Percentiles rank a stretch among this genome's conserved stretches.
These are phyloP conservation scores for Candida ulmi DNA, from an alignment of 805 yeast genomes.

Conservation along the genomic window DNA sequence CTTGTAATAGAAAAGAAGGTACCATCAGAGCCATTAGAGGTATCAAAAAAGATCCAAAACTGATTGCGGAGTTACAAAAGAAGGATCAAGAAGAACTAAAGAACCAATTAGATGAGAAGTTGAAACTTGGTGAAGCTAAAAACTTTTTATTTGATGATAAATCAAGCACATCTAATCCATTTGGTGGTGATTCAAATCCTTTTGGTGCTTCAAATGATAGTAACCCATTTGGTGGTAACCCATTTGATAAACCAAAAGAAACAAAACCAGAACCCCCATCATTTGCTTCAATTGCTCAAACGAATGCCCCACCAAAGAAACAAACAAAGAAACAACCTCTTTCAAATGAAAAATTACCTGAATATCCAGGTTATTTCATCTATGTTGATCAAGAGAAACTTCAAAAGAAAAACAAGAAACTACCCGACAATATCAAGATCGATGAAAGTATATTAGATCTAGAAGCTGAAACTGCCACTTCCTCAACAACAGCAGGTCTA, in stretches of 20 bases:
- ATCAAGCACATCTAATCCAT: conserved; percentile 18
- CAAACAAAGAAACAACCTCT: conserved; percentile 17
- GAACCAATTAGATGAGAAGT: conserved; percentile 37
- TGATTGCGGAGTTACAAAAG: conserved; percentile 34
- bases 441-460: conserved; percentile 44
- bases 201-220: conserved; percentile 23
- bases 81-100: conserved; percentile 36
- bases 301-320: conserved; percentile 17
- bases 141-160: conserved; percentile 25
- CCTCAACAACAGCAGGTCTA: conserved; percentile 19
- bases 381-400: conserved; percentile 70
- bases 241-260: conserved; percentile 9
- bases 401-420: conserved; percentile 35
- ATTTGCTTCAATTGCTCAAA: conserved; percentile 30
- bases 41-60: conserved; percentile 51
- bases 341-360: conserved; percentile 31
- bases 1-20: conserved; percentile 68
- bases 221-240: conserved; percentile 21
- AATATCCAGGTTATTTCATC: conserved; percentile 60
- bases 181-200: conserved; percentile 30
- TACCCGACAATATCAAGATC: conserved; percentile 50
- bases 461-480: conserved; percentile 26
- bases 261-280: conserved; percentile 4
- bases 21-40: conserved; percentile 75
- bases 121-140: conserved; percentile 37